Base-by-base conservation (phyloP, 306 rosid genomes). In the Cotoneaster glaucophyllus region DNA sequence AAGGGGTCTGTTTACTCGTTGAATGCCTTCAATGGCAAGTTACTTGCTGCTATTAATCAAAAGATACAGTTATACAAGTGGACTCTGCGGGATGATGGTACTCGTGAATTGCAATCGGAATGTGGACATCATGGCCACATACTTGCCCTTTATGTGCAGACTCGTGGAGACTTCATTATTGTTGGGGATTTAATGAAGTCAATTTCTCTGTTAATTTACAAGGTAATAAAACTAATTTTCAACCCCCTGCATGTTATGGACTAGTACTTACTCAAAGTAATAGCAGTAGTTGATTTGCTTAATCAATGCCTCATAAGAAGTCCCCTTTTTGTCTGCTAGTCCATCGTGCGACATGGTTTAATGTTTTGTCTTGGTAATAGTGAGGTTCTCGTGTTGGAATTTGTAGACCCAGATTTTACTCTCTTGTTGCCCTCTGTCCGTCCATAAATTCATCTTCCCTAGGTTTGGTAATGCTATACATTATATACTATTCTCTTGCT, bases 51-150 rank as follows among this genome's bases (percentile, higher is more conserved):
- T 66, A 96, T 96, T 78, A 96, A 96, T 87, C 99, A 96, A 86
- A 96, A 96, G 80, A 96, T 96, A 82, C 99, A 96, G 83, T 79
- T 96, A 74, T 96, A 96, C 87, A 92, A 96, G 81, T 96, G 99
- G 99, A 91, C 90, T 78, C 98, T 90, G 39, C 93, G 99, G 71
- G 99, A 96, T 76, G 99, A 92, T 50, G 97, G 96, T 72, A 87
- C 96, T 71, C 97, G 76, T 26, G 99, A 96, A 79, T 86, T 96
- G 69, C 99, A 96, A 79, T 96, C 99, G 59, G 99, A 96, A 84
- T 96, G 99, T 78, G 99, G 99, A 76, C 99, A 96, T 80, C 99
- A 96, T 44, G 99, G 99, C 53, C 99, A 96, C 84, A 92, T 96
- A 82, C 87, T 96, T 68, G 99, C 99, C 52, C 96, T 96, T n/a